Percentiles rank a stretch among this genome's conserved stretches.
phyloP scores from a whole-genome alignment of 371 early-diverging fungal genomes.

The Mortierella sp. region DNA sequence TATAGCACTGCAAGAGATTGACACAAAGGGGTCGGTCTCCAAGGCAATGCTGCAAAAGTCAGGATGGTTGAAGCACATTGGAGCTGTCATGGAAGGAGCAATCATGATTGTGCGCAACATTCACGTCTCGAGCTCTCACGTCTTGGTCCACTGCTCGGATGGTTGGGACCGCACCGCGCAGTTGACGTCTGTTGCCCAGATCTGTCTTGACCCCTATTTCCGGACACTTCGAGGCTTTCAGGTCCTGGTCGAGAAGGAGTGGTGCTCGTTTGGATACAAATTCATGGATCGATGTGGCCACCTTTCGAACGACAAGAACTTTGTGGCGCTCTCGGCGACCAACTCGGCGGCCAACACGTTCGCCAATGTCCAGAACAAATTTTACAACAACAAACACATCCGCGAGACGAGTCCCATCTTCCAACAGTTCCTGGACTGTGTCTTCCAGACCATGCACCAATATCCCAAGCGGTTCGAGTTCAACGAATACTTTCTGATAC shows the following conservation, averaged over 20 bases:
- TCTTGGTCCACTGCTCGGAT: conserved; percentile 98
- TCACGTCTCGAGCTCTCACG: conserved; percentile 82
- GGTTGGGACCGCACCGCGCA: conserved; percentile 99
- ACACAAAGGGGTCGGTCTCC: conserved; percentile 65
- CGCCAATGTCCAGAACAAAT: conserved; percentile 78
- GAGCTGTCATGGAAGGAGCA: conserved; percentile 85
- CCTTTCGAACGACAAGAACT: conserved; percentile 80
- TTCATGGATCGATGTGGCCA: conserved; percentile 95
- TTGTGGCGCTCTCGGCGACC: conserved; percentile 68
- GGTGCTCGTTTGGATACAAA: conserved; percentile 97
- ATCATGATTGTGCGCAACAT: conserved; percentile 86
- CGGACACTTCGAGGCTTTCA: conserved; percentile 93
- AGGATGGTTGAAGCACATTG: conserved; percentile 92
- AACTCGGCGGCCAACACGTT: conserved; percentile 75
- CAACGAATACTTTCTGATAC: conserved; percentile 83
- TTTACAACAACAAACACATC: conserved; percentile 71
- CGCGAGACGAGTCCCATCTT: conserved; percentile 96
- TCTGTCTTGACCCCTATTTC: conserved; percentile 96
- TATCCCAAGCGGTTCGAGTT: conserved; percentile 94
- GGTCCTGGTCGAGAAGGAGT: conserved; percentile 95
- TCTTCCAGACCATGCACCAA: conserved; percentile 91
- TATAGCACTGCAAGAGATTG: conserved; percentile 69
- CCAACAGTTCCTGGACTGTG: conserved; percentile 95
- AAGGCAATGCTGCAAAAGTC: conserved; percentile 70
- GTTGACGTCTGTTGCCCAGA: conserved; percentile 86